Conservation (phyloP, 257 asterid genomes). For the Nicotiana sylvestris region DNA sequence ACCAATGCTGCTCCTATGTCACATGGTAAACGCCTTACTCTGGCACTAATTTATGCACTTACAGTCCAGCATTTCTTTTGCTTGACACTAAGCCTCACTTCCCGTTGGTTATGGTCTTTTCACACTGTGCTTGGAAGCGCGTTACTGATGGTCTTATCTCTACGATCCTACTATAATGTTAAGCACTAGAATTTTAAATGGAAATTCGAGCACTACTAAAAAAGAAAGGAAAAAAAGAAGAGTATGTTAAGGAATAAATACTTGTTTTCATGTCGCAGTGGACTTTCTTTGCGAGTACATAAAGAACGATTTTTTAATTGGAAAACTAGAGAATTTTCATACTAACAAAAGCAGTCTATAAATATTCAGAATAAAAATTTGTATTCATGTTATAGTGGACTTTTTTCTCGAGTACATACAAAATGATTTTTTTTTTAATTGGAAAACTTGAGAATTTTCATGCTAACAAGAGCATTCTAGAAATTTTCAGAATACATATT, state of each 20-base stretch:
- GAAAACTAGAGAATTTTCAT: not conserved
- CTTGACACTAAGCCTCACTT: not conserved
- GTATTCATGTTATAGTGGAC: not conserved
- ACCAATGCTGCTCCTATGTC: not conserved
- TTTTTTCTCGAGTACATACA: not conserved
- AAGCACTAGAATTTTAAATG: not conserved
- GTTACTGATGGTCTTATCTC: not conserved
- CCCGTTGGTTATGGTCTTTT: not conserved
- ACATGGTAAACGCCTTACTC: not conserved
- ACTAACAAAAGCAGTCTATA: not conserved
- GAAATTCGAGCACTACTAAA: not conserved
- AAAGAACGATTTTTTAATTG: not conserved
- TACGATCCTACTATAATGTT: not conserved
- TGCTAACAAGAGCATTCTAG: not conserved
- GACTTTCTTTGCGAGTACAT: not conserved
- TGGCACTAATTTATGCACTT: not conserved
- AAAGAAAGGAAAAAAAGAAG: not conserved
- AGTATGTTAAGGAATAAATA: too few species aligned
- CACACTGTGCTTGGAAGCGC: not conserved
- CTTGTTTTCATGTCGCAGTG: not conserved
- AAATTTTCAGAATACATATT: not conserved
- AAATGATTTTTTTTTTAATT: not conserved
- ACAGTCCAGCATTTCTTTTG: not conserved
- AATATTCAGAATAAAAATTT: not conserved
- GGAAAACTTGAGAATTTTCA: not conserved